Conservation (phyloP, 495 filamentous ascomycete species). For the Penicillium egyptiacum region DNA sequence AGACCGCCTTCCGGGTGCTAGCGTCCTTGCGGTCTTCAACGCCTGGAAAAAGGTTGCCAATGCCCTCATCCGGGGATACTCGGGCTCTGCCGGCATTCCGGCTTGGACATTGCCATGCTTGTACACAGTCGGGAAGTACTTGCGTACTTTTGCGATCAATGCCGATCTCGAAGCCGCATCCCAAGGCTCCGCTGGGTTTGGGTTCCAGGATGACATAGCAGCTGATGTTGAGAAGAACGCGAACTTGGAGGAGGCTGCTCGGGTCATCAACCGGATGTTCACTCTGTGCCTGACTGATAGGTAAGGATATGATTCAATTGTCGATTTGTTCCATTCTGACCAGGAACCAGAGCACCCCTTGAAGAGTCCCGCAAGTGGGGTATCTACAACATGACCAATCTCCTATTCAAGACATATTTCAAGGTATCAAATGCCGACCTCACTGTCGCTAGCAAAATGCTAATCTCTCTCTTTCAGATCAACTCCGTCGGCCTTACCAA, state of each 20-base stretch:
- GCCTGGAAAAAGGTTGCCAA: conserved; percentile 79
- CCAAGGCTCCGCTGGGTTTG: conserved; percentile 38
- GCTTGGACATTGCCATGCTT: conserved; percentile 89
- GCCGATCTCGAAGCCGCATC: conserved; percentile 63
- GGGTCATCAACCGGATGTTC: conserved; percentile 86
- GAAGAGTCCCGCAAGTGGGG: conserved; percentile 97
- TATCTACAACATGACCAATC: conserved; percentile 86
- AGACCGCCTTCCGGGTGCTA: conserved; percentile 44
- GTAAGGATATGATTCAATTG: conserved; percentile 48
- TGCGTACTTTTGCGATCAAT: conserved; percentile 83
- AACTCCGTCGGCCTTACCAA: conserved; percentile 86
- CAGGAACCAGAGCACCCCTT: conserved; percentile 64
- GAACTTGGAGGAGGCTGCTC: conserved; percentile 83
- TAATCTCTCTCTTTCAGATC: conserved; percentile 46
- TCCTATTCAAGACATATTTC: conserved; percentile 98
- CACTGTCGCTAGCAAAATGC: neutral
- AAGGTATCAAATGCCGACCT: conserved; percentile 48
- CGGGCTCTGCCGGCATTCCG: conserved; percentile 59
- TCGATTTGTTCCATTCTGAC: conserved; percentile 25
- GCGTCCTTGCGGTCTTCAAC: conserved; percentile 75
- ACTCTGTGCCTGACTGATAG: conserved; percentile 83
- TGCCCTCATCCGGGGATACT: conserved; percentile 71
- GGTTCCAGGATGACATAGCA: conserved; percentile 74
- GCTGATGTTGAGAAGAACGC: conserved; percentile 69
- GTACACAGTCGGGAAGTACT: conserved; percentile 77